Percentiles rank a stretch among this genome's conserved stretches.
These are phyloP conservation scores for Opeltia flavorubescens DNA, from an alignment of 495 filamentous ascomycete species.

Conservation along the genomic window DNA sequence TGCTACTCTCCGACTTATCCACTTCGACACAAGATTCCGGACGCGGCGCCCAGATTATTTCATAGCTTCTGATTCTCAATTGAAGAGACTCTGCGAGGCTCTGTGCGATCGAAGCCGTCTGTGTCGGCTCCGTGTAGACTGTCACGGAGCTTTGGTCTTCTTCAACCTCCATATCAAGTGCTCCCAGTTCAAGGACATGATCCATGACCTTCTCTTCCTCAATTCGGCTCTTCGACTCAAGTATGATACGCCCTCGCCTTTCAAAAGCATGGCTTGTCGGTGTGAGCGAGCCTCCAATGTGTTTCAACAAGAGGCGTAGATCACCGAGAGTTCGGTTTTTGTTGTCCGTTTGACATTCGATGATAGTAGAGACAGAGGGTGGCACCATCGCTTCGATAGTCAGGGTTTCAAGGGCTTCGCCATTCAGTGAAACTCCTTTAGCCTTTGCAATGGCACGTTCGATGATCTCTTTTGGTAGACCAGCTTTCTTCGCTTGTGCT, in stretches of 20 bases:
- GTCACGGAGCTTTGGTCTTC: constrained; percentile 49
- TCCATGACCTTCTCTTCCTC: constrained; percentile 68
- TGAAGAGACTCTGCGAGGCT: constrained; percentile 40
- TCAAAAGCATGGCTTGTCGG: constrained; percentile 75
- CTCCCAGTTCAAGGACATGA: constrained; percentile 71
- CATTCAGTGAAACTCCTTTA: constrained; percentile 61
- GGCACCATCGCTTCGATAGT: constrained; percentile 75
- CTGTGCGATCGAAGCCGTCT: constrained; percentile 51
- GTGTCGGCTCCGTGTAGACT: constrained; percentile 59
- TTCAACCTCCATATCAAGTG: constrained; percentile 63
- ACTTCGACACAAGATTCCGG: constrained; percentile 56
- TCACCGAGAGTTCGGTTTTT: constrained; percentile 59
- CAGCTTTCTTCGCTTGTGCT: constrained; percentile 69
- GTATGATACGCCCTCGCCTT: constrained; percentile 54
- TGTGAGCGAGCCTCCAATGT: constrained; percentile 48
- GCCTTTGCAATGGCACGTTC: constrained; percentile 75
- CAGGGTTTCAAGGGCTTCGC: constrained; percentile 56
- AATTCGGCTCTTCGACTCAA: constrained; percentile 44
- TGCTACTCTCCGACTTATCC: constrained; percentile 23
- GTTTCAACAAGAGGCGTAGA: constrained; percentile 51
- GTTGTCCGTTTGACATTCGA: constrained; percentile 75
- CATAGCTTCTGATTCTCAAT: constrained; percentile 50
- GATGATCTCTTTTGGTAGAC: constrained; percentile 70
- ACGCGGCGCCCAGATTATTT: constrained; percentile 79
- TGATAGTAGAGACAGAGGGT: constrained; percentile 59